phyloP scores from a whole-genome alignment of 2,329 filamentous ascomycete genomes.

The Apiospora aurea region DNA sequence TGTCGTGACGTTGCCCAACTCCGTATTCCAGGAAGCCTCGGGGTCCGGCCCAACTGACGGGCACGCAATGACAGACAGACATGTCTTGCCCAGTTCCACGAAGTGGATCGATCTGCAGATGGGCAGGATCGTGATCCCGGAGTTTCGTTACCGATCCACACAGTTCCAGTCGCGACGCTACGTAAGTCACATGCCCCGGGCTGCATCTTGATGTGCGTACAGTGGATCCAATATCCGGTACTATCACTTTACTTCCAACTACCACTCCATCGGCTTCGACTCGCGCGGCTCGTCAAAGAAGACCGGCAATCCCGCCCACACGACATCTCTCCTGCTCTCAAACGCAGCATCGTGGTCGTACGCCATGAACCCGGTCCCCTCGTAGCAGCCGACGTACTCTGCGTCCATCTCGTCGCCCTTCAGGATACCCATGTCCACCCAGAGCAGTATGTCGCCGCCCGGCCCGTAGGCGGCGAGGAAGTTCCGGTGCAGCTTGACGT shows the following conservation, averaged over 20 bases:
- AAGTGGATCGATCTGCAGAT: too few relatives aligned
- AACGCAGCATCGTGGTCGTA: constrained; percentile 10
- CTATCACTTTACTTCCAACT: not conserved
- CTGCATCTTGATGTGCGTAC: too few relatives aligned
- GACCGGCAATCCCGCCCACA: not conserved
- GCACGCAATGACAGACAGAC: too few relatives aligned
- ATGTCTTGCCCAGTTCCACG: too few relatives aligned
- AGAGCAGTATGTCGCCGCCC: constrained; percentile 3
- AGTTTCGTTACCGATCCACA: too few relatives aligned
- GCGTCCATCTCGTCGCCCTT: constrained; percentile 18
- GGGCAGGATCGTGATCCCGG: too few relatives aligned
- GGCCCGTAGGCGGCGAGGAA: constrained; percentile 13
- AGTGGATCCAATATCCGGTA: too few relatives aligned
- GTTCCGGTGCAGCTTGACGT: not conserved
- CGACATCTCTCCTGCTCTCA: not conserved
- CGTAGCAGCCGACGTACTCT: constrained; percentile 16
- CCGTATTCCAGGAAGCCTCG: too few relatives aligned
- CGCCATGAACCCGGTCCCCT: not conserved
- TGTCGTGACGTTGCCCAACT: too few relatives aligned
- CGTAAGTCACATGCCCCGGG: too few relatives aligned
- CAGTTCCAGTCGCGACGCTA: too few relatives aligned
- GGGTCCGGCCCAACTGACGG: too few relatives aligned
- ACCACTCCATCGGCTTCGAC: constrained; percentile 5
- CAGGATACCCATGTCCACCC: constrained; percentile 11
- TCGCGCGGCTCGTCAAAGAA: not conserved